phyloP scores from a whole-genome alignment of 768 basidiomycete genomes.

The Amanita phalloides region DNA sequence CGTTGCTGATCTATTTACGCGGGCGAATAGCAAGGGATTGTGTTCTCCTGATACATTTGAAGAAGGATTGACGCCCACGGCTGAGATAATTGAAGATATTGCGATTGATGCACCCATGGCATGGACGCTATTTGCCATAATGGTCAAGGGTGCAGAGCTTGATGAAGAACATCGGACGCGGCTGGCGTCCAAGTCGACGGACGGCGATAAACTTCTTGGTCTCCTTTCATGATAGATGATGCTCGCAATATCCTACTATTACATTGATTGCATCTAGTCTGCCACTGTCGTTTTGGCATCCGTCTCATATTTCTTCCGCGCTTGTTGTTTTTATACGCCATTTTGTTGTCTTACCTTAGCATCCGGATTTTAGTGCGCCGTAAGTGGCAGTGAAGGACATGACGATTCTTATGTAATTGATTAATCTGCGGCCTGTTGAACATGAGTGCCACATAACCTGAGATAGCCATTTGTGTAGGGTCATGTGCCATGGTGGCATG shows the following conservation, averaged over 20 bases:
- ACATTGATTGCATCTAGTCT: conserved; percentile 18
- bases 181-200: conserved; percentile 51
- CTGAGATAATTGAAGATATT: conserved; percentile 80
- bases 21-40: conserved; percentile 47
- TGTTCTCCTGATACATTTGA: conserved; percentile 56
- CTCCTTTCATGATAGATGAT: conserved; percentile 31
- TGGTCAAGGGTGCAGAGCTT: conserved; percentile 62
- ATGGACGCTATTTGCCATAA: conserved; percentile 59
- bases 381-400: too few relatives aligned
- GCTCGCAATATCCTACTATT: conserved; percentile 7
- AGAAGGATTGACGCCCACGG: conserved; percentile 57
- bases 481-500: too few relatives aligned
- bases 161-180: conserved; percentile 47
- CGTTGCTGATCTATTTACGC: conserved; percentile 64
- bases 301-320: conserved; percentile 7
- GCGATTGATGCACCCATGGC: conserved; percentile 88
- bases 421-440: too few relatives aligned
- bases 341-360: conserved; percentile 9
- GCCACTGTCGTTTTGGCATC: conserved; percentile 11
- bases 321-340: conserved; percentile 8
- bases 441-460: too few relatives aligned
- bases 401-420: too few relatives aligned
- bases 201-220: conserved; percentile 47
- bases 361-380: conserved; percentile 1
- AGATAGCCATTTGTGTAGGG: too few relatives aligned